Evolutionary conservation across 306 rosid genomes (phyloP).

Genomic region (Echinosophora koreensis): DNA sequence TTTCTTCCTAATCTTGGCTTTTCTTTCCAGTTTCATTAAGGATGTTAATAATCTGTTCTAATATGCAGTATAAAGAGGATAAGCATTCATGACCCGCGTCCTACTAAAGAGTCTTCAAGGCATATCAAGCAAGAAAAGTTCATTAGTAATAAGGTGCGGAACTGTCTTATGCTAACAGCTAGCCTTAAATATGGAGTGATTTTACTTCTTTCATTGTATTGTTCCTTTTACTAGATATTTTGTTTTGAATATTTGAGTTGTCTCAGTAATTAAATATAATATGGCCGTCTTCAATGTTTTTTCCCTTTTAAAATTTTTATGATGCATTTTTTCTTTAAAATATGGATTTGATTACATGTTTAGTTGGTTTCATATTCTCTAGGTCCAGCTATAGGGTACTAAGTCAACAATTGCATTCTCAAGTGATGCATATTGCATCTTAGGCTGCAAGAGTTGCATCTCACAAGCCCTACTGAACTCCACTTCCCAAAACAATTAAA

Average conservation of each 20-base stretch:
- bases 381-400: slow-evolving; percentile 4
- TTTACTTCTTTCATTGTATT: slow-evolving; percentile 28
- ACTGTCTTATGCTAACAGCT: slow-evolving; percentile 4
- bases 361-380: slow-evolving; percentile 17
- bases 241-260: slow-evolving; percentile 20
- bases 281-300: not conserved
- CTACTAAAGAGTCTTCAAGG: slow-evolving; percentile 60
- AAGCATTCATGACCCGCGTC: slow-evolving; percentile 66
- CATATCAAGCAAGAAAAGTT: slow-evolving; percentile 63
- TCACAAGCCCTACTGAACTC: not conserved
- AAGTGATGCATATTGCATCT: not conserved
- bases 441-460: slow-evolving; percentile 18
- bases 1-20: slow-evolving; percentile 2
- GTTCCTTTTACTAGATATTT: slow-evolving; percentile 30
- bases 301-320: not conserved
- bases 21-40: slow-evolving; percentile 35
- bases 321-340: not conserved
- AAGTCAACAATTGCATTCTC: slow-evolving; percentile 6
- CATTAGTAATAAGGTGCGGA: slow-evolving; percentile 72
- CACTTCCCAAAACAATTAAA: not conserved
- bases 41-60: slow-evolving; percentile 31
- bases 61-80: slow-evolving; percentile 73
- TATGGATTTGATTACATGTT: slow-evolving; percentile 19
- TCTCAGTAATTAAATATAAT: slow-evolving; percentile 5
- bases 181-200: slow-evolving; percentile 16